Base-by-base conservation (phyloP, 2,329 filamentous ascomycete genomes). In the Leptosphaerulina australis region DNA sequence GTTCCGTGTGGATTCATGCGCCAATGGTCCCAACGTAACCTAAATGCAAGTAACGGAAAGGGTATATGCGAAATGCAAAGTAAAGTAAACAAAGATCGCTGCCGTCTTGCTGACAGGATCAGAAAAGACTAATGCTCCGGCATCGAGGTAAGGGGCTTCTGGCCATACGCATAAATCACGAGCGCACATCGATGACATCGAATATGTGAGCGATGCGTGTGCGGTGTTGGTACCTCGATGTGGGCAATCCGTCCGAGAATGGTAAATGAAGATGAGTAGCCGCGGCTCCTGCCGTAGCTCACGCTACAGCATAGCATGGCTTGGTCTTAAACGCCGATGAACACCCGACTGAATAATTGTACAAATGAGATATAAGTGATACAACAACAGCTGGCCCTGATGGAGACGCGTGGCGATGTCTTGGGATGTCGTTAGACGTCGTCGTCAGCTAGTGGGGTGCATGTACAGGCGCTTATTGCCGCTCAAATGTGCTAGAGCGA, bases 401-500 rank as follows among this genome's bases (percentile, higher is more conserved):
- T 34, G 20, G 45, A 51, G 55, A 62, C 55, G 62, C 55, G 55
- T 59, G 50, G 53, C 44, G 37, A 34, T 14, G 15, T 26, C 28
- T 36, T 28, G 44, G 8, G 20, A 50, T 35, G 35, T 38, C 46
- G 44, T n/a, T 44, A 33, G 20, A 37, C 44, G 45, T 56, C 44
- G 58, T 61, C 46, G 59, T 64, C 53, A 62, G 59, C 58, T 55
- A 50, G 55, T 55, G 50, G 57, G 37, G 43, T 48, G 53, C 51
- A 58, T 57, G 30, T 44, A 48, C 56, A 56, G 41, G 53, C 37
- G 55, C 36, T 17, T 28, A 29, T 56, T 61, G 67, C 58, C 64
- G 62, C 57, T 73, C 68, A 35, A 73, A 53, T 5, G 69, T 73
- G 58, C 66, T 72, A 22, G 64, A 71, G 59, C 71, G 70, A 60